These are phyloP conservation scores for Mycena rebaudengoi DNA, from an alignment of 768 basidiomycete genomes.

Conservation along the genomic window DNA sequence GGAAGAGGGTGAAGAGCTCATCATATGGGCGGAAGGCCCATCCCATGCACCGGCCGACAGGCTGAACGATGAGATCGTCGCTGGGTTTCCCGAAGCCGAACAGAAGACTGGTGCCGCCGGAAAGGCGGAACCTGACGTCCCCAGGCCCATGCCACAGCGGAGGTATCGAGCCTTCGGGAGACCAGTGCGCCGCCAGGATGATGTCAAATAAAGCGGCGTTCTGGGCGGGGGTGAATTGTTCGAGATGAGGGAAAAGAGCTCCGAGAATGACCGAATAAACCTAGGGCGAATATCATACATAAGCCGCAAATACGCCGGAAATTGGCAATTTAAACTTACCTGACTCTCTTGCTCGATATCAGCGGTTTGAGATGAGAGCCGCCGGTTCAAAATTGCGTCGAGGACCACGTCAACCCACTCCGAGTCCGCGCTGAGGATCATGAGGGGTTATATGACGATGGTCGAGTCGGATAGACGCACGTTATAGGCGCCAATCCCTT, in stretches of 20 bases:
- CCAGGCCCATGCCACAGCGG: not conserved
- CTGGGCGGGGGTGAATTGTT: not conserved
- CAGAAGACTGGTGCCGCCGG: not conserved
- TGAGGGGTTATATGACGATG: no score
- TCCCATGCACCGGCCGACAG: not conserved
- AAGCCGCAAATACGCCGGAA: not conserved
- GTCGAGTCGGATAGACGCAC: no score
- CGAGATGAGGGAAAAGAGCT: not conserved
- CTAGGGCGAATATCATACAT: not conserved
- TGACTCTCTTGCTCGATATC: not conserved
- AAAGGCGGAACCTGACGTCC: not conserved
- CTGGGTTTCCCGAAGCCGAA: not conserved
- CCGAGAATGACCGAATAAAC: not conserved
- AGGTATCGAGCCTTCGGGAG: not conserved
- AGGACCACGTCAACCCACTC: no score
- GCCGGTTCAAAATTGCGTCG: not conserved
- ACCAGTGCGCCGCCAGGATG: not conserved
- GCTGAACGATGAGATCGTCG: not conserved
- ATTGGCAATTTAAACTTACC: not conserved
- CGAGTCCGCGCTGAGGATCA: no score
- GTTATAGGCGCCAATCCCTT: no score
- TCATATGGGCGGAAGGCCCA: not conserved
- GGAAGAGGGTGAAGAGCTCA: no score
- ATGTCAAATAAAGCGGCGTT: conserved; percentile 1
- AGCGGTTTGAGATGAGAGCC: not conserved